Percentiles rank a stretch among this genome's conserved stretches.
Evolutionary conservation across 192 early-diverging fungal species (phyloP).

Genomic region (Coemansia sp.): DNA sequence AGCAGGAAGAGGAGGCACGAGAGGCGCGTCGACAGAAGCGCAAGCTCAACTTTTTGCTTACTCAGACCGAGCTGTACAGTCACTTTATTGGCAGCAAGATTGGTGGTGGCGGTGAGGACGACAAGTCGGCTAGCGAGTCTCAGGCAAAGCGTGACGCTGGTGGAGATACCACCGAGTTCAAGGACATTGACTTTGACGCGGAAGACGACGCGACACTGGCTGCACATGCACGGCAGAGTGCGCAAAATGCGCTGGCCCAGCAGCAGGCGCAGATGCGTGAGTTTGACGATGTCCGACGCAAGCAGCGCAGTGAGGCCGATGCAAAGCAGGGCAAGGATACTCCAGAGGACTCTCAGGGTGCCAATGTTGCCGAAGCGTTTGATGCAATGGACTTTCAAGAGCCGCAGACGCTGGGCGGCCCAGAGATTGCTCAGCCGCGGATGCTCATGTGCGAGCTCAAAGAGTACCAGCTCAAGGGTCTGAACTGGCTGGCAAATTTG

Average conservation of each 20-base stretch:
- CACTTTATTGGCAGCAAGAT: slow-evolving; percentile 90
- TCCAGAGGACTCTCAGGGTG: slow-evolving; percentile 16
- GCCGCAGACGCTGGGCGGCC: slow-evolving; percentile 70
- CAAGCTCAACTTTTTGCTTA: slow-evolving; percentile 90
- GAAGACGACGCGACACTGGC: slow-evolving; percentile 70
- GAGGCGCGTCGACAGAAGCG: slow-evolving; percentile 80
- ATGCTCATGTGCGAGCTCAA: slow-evolving; percentile 87
- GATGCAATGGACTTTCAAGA: slow-evolving; percentile 88
- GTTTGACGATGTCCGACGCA: slow-evolving; percentile 62
- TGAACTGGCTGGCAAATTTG: slow-evolving; percentile 97
- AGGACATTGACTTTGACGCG: slow-evolving; percentile 76
- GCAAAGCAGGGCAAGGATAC: slow-evolving; percentile 8
- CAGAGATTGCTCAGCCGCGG: slow-evolving; percentile 76
- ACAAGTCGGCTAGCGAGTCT: neutral
- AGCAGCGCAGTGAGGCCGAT: slow-evolving; percentile 4
- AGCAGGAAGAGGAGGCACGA: slow-evolving; percentile 79
- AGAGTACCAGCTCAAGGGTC: slow-evolving; percentile 96
- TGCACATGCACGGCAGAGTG: slow-evolving; percentile 69
- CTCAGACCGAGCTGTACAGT: slow-evolving; percentile 89
- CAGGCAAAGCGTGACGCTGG: neutral
- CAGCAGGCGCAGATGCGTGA: slow-evolving; percentile 65
- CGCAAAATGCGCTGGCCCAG: slow-evolving; percentile 73
- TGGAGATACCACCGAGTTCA: slow-evolving; percentile 34
- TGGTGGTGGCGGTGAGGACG: slow-evolving; percentile 5
- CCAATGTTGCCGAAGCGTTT: slow-evolving; percentile 55